phyloP scores from a whole-genome alignment of 1,284 basidiomycete species.

The Wolfiporia cocos region DNA sequence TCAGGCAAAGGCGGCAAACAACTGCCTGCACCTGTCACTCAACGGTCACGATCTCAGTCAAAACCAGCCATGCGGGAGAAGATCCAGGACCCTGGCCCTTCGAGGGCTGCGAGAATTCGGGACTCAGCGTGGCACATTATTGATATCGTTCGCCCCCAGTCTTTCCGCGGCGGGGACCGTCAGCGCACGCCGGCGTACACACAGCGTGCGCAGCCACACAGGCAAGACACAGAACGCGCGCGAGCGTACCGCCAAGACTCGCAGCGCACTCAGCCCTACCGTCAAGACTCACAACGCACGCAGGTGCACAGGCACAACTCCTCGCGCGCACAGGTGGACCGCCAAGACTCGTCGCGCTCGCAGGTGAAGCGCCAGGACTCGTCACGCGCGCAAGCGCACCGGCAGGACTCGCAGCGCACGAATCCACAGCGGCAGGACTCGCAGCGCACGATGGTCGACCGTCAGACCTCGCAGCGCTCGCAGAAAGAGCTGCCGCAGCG shows the following conservation, averaged over 20 bases:
- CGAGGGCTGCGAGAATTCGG: neutral
- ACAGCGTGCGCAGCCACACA: neutral
- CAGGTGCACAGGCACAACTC: conserved; percentile 12
- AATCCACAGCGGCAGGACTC: conserved; percentile 8
- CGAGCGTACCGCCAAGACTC: conserved; percentile 2
- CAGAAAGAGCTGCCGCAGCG: conserved; percentile 6
- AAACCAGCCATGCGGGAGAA: conserved; percentile 9
- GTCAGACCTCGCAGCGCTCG: conserved; percentile 10
- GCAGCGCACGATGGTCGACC: conserved; percentile 2
- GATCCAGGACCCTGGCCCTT: neutral
- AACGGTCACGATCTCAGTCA: conserved; percentile 24
- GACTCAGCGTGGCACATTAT: conserved; percentile 2
- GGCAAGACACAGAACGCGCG: conserved; percentile 5
- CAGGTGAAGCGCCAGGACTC: conserved; percentile 5
- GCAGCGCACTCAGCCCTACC: conserved; percentile 6
- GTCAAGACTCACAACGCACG: conserved; percentile 10
- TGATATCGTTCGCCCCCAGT: conserved; percentile 4
- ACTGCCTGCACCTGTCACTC: conserved; percentile 31
- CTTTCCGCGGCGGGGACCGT: conserved; percentile 1
- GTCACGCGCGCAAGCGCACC: conserved; percentile 13
- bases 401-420: conserved; percentile 16
- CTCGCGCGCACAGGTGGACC: neutral
- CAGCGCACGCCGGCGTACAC: neutral
- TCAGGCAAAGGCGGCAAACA: conserved; percentile 23
- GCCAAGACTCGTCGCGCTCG: conserved; percentile 5